phyloP scores from a whole-genome alignment of 139 green algal species.

The Volvox africanus region DNA sequence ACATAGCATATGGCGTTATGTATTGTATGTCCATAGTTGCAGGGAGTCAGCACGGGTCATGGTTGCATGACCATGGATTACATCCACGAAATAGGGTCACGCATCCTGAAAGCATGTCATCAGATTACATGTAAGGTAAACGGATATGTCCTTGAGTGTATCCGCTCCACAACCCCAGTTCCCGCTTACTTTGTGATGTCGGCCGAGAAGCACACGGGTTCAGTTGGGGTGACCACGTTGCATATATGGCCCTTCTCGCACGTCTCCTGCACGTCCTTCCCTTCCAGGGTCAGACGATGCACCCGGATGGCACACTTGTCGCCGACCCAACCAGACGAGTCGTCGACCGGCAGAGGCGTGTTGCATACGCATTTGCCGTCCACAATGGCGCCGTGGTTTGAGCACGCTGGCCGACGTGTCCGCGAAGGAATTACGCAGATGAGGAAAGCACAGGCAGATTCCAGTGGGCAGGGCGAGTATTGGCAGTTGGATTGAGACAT shows the following conservation, averaged over 20 bases:
- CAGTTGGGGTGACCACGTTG: neutral
- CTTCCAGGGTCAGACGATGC: conserved; percentile 5
- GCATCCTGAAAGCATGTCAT: no score
- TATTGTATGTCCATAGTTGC: no score
- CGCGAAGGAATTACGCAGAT: neutral
- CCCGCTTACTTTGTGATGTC: conserved; percentile 21
- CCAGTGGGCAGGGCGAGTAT: neutral
- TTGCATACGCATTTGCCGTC: conserved; percentile 24
- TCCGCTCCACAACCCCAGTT: no score
- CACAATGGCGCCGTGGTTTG: neutral
- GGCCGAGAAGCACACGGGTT: conserved; percentile 26
- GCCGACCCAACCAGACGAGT: neutral
- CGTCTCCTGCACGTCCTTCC: conserved; percentile 19
- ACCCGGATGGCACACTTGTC: neutral
- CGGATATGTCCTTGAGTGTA: no score
- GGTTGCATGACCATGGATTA: no score
- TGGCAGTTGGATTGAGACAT: neutral
- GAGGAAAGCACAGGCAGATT: neutral
- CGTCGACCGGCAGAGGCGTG: neutral
- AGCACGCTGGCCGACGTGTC: neutral
- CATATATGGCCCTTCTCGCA: neutral
- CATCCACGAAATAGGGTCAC: no score
- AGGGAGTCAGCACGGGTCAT: no score
- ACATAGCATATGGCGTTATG: no score
- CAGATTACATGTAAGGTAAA: no score